phyloP scores from a whole-genome alignment of 2,329 filamentous ascomycete genomes.

The Sporothrix variecibatus region DNA sequence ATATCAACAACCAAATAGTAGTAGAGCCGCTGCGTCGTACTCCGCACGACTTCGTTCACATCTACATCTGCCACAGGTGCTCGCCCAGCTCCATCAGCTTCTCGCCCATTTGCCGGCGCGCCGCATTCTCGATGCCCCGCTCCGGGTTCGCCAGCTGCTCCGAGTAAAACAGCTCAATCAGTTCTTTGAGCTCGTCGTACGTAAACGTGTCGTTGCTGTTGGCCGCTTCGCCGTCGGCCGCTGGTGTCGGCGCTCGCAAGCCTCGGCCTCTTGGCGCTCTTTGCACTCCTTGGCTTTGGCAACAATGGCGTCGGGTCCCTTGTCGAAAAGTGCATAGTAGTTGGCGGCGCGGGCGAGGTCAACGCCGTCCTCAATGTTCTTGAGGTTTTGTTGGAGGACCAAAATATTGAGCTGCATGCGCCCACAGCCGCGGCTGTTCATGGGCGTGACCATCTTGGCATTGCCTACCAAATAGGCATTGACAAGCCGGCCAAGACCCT shows the following conservation, averaged over 20 bases:
- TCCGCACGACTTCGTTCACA: not conserved
- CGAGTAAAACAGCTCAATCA: conserved; percentile 69
- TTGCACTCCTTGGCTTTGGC: conserved; percentile 57
- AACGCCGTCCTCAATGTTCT: conserved; percentile 79
- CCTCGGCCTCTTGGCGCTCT: conserved; percentile 42
- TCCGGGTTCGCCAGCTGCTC: conserved; percentile 67
- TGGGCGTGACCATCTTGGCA: conserved; percentile 69
- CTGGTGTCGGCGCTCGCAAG: conserved; percentile 30
- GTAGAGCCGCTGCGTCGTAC: not conserved
- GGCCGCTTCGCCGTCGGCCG: conserved; percentile 29
- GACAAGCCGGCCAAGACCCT: conserved; percentile 74
- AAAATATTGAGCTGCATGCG: conserved; percentile 92
- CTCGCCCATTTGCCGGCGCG: conserved; percentile 69
- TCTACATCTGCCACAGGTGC: conserved; percentile 66
- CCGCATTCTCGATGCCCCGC: conserved; percentile 66
- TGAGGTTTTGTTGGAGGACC: conserved; percentile 93
- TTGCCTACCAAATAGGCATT: conserved; percentile 77
- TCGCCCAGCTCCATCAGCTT: conserved; percentile 72
- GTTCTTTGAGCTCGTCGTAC: conserved; percentile 66
- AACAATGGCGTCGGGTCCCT: conserved; percentile 66
- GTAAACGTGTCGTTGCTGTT: conserved; percentile 50
- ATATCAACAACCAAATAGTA: not conserved
- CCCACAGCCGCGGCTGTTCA: conserved; percentile 82
- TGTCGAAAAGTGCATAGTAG: conserved; percentile 70
- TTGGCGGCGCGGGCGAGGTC: conserved; percentile 63